Evolutionary conservation across 1,284 basidiomycete genomes (phyloP).

Genomic region (Vanrija humicola): DNA sequence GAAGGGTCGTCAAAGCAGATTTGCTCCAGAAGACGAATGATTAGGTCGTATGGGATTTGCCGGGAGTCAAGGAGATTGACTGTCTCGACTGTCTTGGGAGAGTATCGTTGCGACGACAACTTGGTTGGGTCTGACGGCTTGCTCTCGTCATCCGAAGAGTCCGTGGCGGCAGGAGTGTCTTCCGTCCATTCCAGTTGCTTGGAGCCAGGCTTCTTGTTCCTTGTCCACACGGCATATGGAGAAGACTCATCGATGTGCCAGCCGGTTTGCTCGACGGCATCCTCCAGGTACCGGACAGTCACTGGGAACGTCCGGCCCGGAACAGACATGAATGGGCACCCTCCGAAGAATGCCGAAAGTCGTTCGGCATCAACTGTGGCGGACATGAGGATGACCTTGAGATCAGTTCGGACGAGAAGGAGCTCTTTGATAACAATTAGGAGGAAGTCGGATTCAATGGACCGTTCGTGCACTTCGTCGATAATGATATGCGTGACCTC

Average conservation of each 20-base stretch:
- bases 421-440: constrained; percentile 93
- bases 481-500: constrained; percentile 66
- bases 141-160: constrained; percentile 42
- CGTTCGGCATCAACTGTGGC: constrained; percentile 95
- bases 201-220: constrained; percentile 45
- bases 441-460: constrained; percentile 96
- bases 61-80: constrained; percentile 86
- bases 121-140: constrained; percentile 37
- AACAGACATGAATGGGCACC: constrained; percentile 81
- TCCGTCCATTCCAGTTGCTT: constrained; percentile 68
- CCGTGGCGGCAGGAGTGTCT: constrained; percentile 64
- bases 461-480: constrained; percentile 73
- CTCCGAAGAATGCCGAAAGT: constrained; percentile 87
- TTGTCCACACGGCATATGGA: constrained; percentile 67
- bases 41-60: constrained; percentile 83
- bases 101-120: constrained; percentile 52
- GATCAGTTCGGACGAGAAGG: constrained; percentile 68
- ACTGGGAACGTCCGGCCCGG: constrained; percentile 98
- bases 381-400: constrained; percentile 96
- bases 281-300: constrained; percentile 81
- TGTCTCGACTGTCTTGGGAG: constrained; percentile 70
- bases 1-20: constrained; percentile 69
- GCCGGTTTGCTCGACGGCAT: constrained; percentile 80
- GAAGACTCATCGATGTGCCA: constrained; percentile 84
- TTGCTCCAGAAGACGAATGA: constrained; percentile 76